Evolutionary conservation across 78 protist genomes (phyloP).

Genomic region (Parvularia atlantis): DNA sequence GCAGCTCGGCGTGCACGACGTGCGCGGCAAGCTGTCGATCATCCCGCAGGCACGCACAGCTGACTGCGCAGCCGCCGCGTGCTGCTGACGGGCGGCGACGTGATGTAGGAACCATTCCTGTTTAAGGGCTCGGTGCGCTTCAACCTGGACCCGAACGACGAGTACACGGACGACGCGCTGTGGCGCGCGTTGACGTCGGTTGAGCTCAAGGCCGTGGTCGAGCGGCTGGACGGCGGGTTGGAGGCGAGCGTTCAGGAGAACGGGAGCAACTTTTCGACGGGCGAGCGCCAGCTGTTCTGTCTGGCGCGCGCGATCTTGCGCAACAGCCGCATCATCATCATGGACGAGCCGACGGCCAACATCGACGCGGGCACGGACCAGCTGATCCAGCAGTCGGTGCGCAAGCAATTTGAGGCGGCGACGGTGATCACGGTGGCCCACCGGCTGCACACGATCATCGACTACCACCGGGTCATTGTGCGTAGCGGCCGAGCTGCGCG

Average conservation of each 20-base stretch:
- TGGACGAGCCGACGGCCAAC: constrained; percentile 88
- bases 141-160: constrained; percentile 76
- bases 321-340: constrained; percentile 31
- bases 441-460: constrained; percentile 14
- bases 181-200: constrained; percentile 36
- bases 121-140: constrained; percentile 66
- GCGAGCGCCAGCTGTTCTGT: constrained; percentile 83
- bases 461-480: constrained; percentile 44
- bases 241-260: neutral
- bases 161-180: constrained; percentile 48
- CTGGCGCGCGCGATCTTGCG: constrained; percentile 71
- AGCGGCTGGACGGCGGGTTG: neutral
- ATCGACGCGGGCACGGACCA: constrained; percentile 59
- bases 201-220: neutral
- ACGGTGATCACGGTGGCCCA: constrained; percentile 71
- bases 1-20: constrained; percentile 31
- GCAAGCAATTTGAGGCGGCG: constrained; percentile 29
- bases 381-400: constrained; percentile 9
- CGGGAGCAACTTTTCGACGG: constrained; percentile 61
- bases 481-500: no score
- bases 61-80: neutral
- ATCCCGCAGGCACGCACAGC: constrained; percentile 78
- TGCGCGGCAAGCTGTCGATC: constrained; percentile 54
- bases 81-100: no score
- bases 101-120: constrained; percentile 66